Evolutionary conservation across 2,329 filamentous ascomycete species (phyloP), one percentile per base, ranked within the genome.

Genomic region (Colletotrichum siamense): DNA sequence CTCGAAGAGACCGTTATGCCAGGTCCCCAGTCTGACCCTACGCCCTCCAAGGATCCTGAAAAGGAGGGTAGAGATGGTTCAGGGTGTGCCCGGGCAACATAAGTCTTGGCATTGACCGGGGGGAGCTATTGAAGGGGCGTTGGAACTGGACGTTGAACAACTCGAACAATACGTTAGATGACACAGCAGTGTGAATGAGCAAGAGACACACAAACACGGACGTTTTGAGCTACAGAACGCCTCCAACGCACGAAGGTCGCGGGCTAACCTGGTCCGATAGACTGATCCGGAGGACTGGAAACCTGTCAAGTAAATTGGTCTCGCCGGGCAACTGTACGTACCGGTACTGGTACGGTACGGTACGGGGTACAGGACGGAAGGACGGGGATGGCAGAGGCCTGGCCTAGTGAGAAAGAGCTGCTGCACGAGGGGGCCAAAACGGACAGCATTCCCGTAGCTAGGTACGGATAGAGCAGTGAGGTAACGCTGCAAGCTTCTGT

Each of bases 361-460:
- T 1, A 44, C 39, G 18, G 39, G 18, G 18, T 12, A 6, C 9
- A 68, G 26, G 36, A 30, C n/a, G n/a, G 32, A 44, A 22, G 15
- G 44, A 49, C 24, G 52, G 52, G 62, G 36, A 63, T 59, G 52
- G 52, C 24, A 39, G 62, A 39, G 73, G 9, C 55, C 28, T 61
- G 73, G 13, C 55, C 28, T 61, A 63, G 63, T 34, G 64, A 44
- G n/a, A 34, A 22, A 15, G 16, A 49, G 49, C 32, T 39, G 49
- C 49, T 72, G 49, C 62, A 67, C 30, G 62, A 67, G 62, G 70
- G 63, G 63, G 64, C 73, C 55, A 73, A 69, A 76, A 76, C 69
- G 69, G 63, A 76, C 13, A 34, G 32, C 57, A 59, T 62, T 62
- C 59, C 26, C 59, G 16, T 32, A 30, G 26, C 15, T 30, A 61